phyloP scores from a whole-genome alignment of 257 asterid genomes.

The Solanum virginianum region DNA sequence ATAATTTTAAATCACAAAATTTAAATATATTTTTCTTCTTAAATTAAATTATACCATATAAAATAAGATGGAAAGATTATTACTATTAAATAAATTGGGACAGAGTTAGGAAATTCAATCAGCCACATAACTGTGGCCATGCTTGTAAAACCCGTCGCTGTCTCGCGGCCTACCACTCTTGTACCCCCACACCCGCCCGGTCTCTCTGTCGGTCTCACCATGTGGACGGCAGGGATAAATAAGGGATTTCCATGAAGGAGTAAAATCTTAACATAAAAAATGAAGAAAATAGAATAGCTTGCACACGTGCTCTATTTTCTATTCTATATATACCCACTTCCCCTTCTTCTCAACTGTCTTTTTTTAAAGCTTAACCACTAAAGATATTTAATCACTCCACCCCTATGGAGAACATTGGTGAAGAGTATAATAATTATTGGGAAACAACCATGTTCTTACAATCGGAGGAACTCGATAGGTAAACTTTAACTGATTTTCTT shows the following conservation, averaged over 20 bases:
- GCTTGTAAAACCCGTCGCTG: too few species aligned
- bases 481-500: background rate
- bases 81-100: too few species aligned
- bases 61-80: too few species aligned
- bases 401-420: conserved; percentile 36
- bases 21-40: too few species aligned
- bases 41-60: too few species aligned
- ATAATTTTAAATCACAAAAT: too few species aligned
- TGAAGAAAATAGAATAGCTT: background rate
- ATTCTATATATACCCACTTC: background rate
- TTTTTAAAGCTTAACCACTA: background rate
- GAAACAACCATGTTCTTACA: conserved; percentile 48
- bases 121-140: too few species aligned
- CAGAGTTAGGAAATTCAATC: too few species aligned
- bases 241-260: background rate
- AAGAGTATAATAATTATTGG: conserved; percentile 36
- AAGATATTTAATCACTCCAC: background rate
- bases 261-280: background rate
- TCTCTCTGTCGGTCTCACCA: background rate
- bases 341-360: background rate
- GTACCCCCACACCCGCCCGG: too few species aligned
- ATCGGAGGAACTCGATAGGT: conserved; percentile 46
- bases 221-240: background rate
- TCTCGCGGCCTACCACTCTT: too few species aligned
- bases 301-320: background rate